A percentile compares a stretch with the other conserved stretches of the same genome.
Evolutionary conservation across 2,329 filamentous ascomycete genomes (phyloP).

Genomic region (Calycina herbarum): DNA sequence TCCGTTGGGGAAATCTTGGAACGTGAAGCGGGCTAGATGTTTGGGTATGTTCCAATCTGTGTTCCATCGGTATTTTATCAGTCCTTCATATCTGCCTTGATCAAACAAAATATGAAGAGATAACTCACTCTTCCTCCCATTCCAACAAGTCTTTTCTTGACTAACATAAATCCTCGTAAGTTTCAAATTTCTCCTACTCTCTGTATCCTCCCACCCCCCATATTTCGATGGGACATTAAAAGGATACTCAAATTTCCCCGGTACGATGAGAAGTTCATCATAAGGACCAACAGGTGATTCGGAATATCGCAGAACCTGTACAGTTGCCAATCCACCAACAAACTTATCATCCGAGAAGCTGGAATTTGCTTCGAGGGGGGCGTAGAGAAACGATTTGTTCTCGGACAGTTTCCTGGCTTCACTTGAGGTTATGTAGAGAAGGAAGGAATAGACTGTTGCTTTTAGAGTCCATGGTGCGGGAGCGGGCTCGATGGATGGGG

Average conservation of each 20-base stretch:
- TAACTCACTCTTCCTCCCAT: conserved; percentile 50
- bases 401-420: conserved; percentile 38
- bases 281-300: conserved; percentile 54
- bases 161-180: conserved; percentile 58
- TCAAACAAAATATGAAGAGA: not conserved
- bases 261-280: conserved; percentile 52
- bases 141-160: conserved; percentile 52
- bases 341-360: conserved; percentile 44
- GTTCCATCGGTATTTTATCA: not conserved
- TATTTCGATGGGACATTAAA: not conserved
- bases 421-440: conserved; percentile 41
- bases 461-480: conserved; percentile 46
- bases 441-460: conserved; percentile 46
- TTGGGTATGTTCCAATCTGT: conserved; percentile 58
- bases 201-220: not conserved
- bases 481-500: not conserved
- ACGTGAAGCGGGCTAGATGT: conserved; percentile 53
- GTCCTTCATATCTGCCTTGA: not conserved
- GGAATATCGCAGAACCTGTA: conserved; percentile 53
- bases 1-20: conserved; percentile 41
- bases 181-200: conserved; percentile 38
- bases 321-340: conserved; percentile 48
- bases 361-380: conserved; percentile 48
- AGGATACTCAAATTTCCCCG: conserved; percentile 38
- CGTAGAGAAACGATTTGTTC: conserved; percentile 41